These are phyloP conservation scores for Bryoglossum gracile DNA, from an alignment of 495 filamentous ascomycete species.

Conservation along the genomic window DNA sequence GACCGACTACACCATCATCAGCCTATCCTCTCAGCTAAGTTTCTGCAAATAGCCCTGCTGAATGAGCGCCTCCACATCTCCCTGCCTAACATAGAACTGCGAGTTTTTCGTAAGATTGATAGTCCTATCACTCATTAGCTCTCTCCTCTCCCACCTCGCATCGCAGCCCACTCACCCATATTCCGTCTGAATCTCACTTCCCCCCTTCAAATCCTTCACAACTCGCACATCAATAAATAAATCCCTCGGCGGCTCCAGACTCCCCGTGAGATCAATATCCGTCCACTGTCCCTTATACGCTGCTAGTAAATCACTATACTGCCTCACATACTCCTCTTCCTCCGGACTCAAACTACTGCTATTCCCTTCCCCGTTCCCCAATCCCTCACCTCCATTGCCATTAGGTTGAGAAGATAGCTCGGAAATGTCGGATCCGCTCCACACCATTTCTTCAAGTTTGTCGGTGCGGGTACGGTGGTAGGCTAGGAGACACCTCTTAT, in stretches of 20 bases:
- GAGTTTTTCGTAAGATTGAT: conserved; percentile 97
- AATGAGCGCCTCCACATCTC: conserved; percentile 92
- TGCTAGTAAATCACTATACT: conserved; percentile 85
- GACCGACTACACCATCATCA: too few relatives aligned
- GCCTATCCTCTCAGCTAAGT: conserved; percentile 72
- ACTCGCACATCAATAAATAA: conserved; percentile 97
- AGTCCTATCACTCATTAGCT: conserved; percentile 60
- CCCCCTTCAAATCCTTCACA: conserved; percentile 93
- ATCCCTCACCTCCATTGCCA: conserved; percentile 31
- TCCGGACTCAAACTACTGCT: conserved; percentile 87
- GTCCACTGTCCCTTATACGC: conserved; percentile 99
- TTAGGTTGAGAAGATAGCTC: conserved; percentile 39
- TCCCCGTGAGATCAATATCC: conserved; percentile 93
- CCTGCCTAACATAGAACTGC: conserved; percentile 94
- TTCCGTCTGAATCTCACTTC: conserved; percentile 98
- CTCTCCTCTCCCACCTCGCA: too few relatives aligned
- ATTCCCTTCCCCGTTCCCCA: conserved; percentile 38
- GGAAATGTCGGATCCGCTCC: conserved; percentile 76
- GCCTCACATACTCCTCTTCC: conserved; percentile 92
- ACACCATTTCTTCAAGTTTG: conserved; percentile 90
- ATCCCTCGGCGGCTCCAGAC: conserved; percentile 88
- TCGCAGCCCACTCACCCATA: conserved; percentile 66
- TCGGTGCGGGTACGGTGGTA: conserved; percentile 88
- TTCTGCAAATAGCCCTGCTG: conserved; percentile 95
- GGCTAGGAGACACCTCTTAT: conserved; percentile 92